These are phyloP conservation scores for Aspergillus sp. DNA, from an alignment of 2,329 filamentous ascomycete genomes.

Conservation along the genomic window DNA sequence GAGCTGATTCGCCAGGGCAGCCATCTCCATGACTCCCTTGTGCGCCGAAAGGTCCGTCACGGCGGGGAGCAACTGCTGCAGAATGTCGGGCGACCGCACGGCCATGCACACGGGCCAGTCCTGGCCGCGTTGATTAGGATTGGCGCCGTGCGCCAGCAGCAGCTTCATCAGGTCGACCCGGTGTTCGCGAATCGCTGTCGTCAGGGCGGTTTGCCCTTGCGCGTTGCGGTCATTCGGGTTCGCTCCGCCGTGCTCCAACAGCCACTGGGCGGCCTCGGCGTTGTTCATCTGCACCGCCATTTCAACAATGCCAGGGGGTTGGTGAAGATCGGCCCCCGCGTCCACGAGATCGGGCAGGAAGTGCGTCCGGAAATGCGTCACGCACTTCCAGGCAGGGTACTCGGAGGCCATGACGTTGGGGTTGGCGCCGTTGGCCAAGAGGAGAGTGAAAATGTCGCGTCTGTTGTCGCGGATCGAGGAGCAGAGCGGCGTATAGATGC, in stretches of 20 bases:
- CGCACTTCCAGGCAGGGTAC: constrained; percentile 67
- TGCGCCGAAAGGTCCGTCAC: constrained; percentile 39
- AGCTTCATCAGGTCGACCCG: constrained; percentile 60
- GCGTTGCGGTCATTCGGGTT: constrained; percentile 60
- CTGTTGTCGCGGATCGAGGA: constrained; percentile 67
- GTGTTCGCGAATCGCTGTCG: constrained; percentile 64
- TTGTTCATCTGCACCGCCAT: constrained; percentile 63
- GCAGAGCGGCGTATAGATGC: constrained; percentile 67
- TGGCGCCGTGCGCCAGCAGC: constrained; percentile 59
- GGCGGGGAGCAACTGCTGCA: constrained; percentile 58
- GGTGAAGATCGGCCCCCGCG: constrained; percentile 60
- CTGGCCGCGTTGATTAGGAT: constrained; percentile 62
- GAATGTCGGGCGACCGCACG: constrained; percentile 59
- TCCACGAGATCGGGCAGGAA: constrained; percentile 60
- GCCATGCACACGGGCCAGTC: constrained; percentile 73
- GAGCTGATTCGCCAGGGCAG: constrained; percentile 65
- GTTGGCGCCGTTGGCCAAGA: constrained; percentile 54
- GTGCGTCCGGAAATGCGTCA: constrained; percentile 64
- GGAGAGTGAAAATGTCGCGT: constrained; percentile 59
- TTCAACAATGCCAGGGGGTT: constrained; percentile 65
- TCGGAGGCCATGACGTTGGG: constrained; percentile 59
- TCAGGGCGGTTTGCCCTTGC: constrained; percentile 62
- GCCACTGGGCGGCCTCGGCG: constrained; percentile 59
- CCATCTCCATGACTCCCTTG: constrained; percentile 67
- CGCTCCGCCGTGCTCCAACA: constrained; percentile 58